phyloP scores from a whole-genome alignment of 192 early-diverging fungal genomes.

The Lunasporangiospora selenospora region DNA sequence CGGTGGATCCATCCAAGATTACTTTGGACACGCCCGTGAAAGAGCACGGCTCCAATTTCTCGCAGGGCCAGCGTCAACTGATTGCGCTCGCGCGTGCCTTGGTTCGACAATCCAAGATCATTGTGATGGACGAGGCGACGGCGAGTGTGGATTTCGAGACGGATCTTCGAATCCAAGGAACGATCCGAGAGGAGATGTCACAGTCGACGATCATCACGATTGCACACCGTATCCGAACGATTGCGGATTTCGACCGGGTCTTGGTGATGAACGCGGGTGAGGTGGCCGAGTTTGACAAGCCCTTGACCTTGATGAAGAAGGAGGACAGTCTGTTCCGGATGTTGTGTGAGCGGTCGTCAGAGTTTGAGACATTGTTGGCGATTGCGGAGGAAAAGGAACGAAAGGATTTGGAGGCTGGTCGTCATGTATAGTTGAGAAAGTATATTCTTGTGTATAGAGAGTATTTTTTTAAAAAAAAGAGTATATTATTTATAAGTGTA shows the following conservation, averaged over 20 bases:
- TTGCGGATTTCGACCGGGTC: conserved; percentile 75
- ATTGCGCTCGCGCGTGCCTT: conserved; percentile 76
- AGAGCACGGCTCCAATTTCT: conserved; percentile 80
- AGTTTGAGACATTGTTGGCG: conserved; percentile 72
- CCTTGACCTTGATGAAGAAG: conserved; percentile 67
- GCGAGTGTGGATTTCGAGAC: conserved; percentile 88
- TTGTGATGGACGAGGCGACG: conserved; percentile 91
- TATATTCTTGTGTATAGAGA: too few species aligned
- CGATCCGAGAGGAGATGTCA: conserved; percentile 78
- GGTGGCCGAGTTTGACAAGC: conserved; percentile 85
- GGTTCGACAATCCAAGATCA: conserved; percentile 64
- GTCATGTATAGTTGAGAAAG: too few species aligned
- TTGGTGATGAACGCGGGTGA: conserved; percentile 76
- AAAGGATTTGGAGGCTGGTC: neutral
- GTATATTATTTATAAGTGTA: too few species aligned
- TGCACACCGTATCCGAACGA: conserved; percentile 85
- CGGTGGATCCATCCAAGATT: conserved; percentile 33
- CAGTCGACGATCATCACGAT: conserved; percentile 83
- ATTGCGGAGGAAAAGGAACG: conserved; percentile 60
- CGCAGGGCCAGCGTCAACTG: conserved; percentile 77
- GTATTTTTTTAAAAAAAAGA: too few species aligned
- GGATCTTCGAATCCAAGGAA: conserved; percentile 84
- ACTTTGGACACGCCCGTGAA: conserved; percentile 74
- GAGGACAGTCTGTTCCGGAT: conserved; percentile 67
- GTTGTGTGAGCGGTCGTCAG: conserved; percentile 87